These are phyloP conservation scores for Fistulinella cinereoalba DNA, from an alignment of 1,284 basidiomycete genomes.

Conservation along the genomic window DNA sequence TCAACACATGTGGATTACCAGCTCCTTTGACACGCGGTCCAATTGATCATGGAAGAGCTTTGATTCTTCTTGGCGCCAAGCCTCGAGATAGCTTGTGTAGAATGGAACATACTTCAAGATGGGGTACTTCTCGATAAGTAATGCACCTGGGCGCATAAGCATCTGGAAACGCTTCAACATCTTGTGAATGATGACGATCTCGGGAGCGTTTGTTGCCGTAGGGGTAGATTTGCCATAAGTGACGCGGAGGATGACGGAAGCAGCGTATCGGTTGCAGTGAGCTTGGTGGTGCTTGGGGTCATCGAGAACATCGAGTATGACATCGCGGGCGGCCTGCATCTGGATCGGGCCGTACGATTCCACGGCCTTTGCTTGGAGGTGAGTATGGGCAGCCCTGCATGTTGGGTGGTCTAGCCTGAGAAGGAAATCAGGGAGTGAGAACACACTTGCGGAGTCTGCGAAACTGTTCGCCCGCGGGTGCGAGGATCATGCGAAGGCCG, in stretches of 20 bases:
- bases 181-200: constrained; percentile 39
- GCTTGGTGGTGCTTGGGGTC: constrained; percentile 38
- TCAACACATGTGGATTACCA: constrained; percentile 28
- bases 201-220: constrained; percentile 41
- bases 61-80: constrained; percentile 43
- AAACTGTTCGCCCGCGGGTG: constrained; percentile 35
- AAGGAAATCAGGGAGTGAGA: neutral
- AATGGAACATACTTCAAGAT: constrained; percentile 41
- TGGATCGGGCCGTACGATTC: constrained; percentile 40
- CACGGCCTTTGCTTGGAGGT: constrained; percentile 38
- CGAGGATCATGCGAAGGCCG: constrained; percentile 32
- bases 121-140: constrained; percentile 40
- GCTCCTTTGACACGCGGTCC: constrained; percentile 31
- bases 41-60: constrained; percentile 40
- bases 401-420: neutral
- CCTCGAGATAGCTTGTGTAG: constrained; percentile 33
- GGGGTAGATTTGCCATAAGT: constrained; percentile 48
- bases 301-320: constrained; percentile 40
- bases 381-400: constrained; percentile 37
- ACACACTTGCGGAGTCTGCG: constrained; percentile 32
- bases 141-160: constrained; percentile 39
- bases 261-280: constrained; percentile 43
- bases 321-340: constrained; percentile 35
- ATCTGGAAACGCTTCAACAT: constrained; percentile 37
- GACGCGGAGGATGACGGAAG: constrained; percentile 45